Percentiles rank a stretch among this genome's conserved stretches.
These are phyloP conservation scores for Botrytis tulipae DNA, from an alignment of 2,329 filamentous ascomycete genomes.

Conservation along the genomic window DNA sequence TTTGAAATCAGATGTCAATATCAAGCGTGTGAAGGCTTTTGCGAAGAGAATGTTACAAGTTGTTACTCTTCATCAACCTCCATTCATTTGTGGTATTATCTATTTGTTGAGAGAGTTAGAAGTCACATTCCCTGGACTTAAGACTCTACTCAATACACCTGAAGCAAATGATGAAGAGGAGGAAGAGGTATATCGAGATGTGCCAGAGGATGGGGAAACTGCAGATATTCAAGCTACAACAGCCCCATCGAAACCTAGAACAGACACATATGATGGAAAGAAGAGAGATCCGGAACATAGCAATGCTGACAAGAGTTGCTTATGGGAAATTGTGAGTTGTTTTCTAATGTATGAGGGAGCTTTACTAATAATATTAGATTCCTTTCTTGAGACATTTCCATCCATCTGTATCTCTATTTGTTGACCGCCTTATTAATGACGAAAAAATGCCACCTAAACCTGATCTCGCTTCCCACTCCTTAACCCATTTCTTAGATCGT, in stretches of 20 bases:
- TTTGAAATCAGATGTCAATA: slow-evolving; percentile 85
- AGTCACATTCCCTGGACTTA: slow-evolving; percentile 74
- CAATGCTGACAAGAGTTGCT: slow-evolving; percentile 86
- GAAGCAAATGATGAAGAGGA: slow-evolving; percentile 72
- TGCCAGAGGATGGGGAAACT: slow-evolving; percentile 52
- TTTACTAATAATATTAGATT: slow-evolving; percentile 38
- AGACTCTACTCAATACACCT: slow-evolving; percentile 73
- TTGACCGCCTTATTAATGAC: slow-evolving; percentile 66
- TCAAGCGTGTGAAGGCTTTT: slow-evolving; percentile 91
- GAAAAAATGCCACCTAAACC: slow-evolving; percentile 79
- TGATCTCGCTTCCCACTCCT: slow-evolving; percentile 82
- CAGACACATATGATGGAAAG: slow-evolving; percentile 70
- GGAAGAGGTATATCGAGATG: slow-evolving; percentile 57
- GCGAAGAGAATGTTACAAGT: slow-evolving; percentile 90
- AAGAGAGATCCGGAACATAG: slow-evolving; percentile 91
- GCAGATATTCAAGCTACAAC: slow-evolving; percentile 12
- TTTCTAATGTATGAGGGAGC: background rate
- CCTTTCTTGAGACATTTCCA: slow-evolving; percentile 84
- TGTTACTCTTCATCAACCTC: slow-evolving; percentile 81
- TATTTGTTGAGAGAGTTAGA: slow-evolving; percentile 84
- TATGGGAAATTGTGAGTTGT: slow-evolving; percentile 78
- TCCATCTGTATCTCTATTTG: slow-evolving; percentile 85
- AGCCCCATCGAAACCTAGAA: slow-evolving; percentile 14
- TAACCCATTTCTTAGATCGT: slow-evolving; percentile 94
- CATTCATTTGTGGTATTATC: slow-evolving; percentile 90